Evolutionary conservation across 2,329 filamentous ascomycete species (phyloP), one percentile per base, ranked within the genome.

Genomic region (Achaetomium macrosporum): DNA sequence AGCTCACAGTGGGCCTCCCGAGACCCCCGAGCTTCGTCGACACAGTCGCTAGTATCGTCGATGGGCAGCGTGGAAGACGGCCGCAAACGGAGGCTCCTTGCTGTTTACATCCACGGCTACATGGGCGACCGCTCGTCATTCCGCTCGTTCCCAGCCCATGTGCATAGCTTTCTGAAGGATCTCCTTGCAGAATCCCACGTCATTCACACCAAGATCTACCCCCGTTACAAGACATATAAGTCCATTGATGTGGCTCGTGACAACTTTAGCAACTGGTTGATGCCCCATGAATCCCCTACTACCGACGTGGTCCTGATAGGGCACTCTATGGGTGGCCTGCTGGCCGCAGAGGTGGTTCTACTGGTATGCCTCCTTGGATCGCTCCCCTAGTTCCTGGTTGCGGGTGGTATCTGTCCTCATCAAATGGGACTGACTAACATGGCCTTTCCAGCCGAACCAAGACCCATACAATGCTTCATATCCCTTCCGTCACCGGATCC

Each of bases 51-150:
- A 33, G 61, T 64, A 41, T 66, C 72, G 37, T 73, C 73, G 16
- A 59, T 72, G n/a, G 59, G 63, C 37, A 62, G 64, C 5, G 57
- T 59, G 42, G 60, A 65, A 25, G 64, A 59, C 55, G 63, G 57
- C 53, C 66, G 61, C 55, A 73, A 75, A 42, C 76, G 81, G 56
- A 81, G 75, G 25, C 74, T 96, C 20, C 76, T 96, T 1, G 66
- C 95, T 19, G 74, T 96, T 49, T 96, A 90, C 66, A 83, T 96
- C 51, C 91, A 96, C 72, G 90, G 91, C 56, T 96, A 95, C 71
- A 86, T 93, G 77, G 90, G 91, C 47, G 86, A 88, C 55, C 88
- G 93, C 67, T 86, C 87, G 31, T 95, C 88, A 53, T 96, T 96
- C 66, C 81, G 84, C 57, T 88, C 86, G 42, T 95, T 96, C 62